Percentiles rank a stretch among this genome's conserved stretches.
phyloP scores from a whole-genome alignment of 2,329 filamentous ascomycete genomes.

The Xylariomycetidae sp. region DNA sequence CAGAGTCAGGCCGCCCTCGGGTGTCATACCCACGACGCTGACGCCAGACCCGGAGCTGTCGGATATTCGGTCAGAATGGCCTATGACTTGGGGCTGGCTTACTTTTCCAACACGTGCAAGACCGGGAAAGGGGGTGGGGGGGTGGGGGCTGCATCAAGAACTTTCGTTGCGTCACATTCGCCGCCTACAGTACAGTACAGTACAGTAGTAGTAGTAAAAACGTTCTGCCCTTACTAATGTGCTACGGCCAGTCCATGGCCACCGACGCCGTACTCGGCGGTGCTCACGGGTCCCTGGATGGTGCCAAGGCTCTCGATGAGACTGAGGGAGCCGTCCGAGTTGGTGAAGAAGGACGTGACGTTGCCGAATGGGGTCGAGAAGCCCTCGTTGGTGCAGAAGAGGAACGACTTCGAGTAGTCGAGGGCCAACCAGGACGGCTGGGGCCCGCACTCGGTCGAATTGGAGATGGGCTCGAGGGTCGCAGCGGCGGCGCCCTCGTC shows the following conservation, averaged over 20 bases:
- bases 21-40: slow-evolving; percentile 34
- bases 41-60: slow-evolving; percentile 39
- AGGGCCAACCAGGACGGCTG: slow-evolving; percentile 59
- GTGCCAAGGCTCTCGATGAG: slow-evolving; percentile 28
- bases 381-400: slow-evolving; percentile 61
- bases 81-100: too few relatives aligned
- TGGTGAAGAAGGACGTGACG: slow-evolving; percentile 28
- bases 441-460: slow-evolving; percentile 43
- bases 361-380: slow-evolving; percentile 15
- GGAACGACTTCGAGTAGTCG: slow-evolving; percentile 40
- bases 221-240: slow-evolving; percentile 29
- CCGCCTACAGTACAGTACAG: too few relatives aligned
- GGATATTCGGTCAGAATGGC: too few relatives aligned
- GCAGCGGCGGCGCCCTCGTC: slow-evolving; percentile 17
- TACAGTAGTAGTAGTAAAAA: too few relatives aligned
- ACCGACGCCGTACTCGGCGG: slow-evolving; percentile 23
- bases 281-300: slow-evolving; percentile 23
- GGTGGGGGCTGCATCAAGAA: too few relatives aligned
- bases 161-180: too few relatives aligned
- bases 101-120: too few relatives aligned
- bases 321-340: slow-evolving; percentile 44
- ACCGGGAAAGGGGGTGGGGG: too few relatives aligned
- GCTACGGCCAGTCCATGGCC: slow-evolving; percentile 24
- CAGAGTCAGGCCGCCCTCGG: slow-evolving; percentile 27
- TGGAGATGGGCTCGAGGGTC: slow-evolving; percentile 37